These are phyloP conservation scores for Trametopsis cervina DNA, from an alignment of 768 basidiomycete genomes.

Conservation along the genomic window DNA sequence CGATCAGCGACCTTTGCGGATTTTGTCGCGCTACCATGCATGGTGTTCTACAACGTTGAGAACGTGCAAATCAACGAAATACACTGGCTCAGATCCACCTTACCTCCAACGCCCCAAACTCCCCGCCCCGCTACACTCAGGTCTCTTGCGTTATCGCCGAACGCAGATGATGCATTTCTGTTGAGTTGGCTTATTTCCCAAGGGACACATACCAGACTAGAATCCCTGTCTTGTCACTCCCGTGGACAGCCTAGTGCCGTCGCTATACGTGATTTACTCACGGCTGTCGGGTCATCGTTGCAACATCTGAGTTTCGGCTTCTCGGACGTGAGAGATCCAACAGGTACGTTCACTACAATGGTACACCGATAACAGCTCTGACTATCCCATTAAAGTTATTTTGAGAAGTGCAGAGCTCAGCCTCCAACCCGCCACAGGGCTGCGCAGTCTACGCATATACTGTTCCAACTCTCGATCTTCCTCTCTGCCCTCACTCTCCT, in stretches of 20 bases:
- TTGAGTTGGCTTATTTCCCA: constrained; percentile 13
- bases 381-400: constrained; percentile 7
- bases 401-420: constrained; percentile 10
- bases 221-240: constrained; percentile 13
- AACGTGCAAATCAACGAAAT: constrained; percentile 11
- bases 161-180: constrained; percentile 13
- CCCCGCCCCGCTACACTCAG: constrained; percentile 1
- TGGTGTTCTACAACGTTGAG: constrained; percentile 5
- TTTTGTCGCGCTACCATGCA: constrained; percentile 7
- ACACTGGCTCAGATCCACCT: constrained; percentile 11
- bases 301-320: constrained; percentile 15
- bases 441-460: constrained; percentile 11
- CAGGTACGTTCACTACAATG: constrained; percentile 10
- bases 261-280: constrained; percentile 12
- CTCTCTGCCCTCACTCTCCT: constrained; percentile 16
- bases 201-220: constrained; percentile 1
- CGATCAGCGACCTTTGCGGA: constrained; percentile 13
- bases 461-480: constrained; percentile 11
- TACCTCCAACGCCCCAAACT: neutral
- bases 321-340: constrained; percentile 14
- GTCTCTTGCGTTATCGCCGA: constrained; percentile 13
- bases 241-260: constrained; percentile 9
- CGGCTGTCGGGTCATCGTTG: constrained; percentile 11
- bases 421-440: constrained; percentile 8
- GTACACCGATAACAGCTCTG: neutral